A percentile compares a stretch with the other conserved stretches of the same genome.
Evolutionary conservation across 148 eudicot genomes (phyloP).

Genomic region (Fagopyrum homotropicum): DNA sequence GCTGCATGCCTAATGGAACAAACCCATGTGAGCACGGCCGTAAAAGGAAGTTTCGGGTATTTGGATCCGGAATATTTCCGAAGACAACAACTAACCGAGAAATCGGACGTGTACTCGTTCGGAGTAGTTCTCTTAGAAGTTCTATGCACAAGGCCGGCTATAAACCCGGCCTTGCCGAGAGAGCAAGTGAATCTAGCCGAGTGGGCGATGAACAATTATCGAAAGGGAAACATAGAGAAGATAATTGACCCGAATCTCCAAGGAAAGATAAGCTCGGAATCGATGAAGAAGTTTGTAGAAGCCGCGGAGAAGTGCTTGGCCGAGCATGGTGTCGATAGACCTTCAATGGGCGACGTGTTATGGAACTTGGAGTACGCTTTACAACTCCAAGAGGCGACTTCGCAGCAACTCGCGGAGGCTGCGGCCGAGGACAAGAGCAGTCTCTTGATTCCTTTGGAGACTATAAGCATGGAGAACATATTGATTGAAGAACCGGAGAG

Average conservation of each 20-base stretch:
- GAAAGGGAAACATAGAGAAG: conserved; percentile 39
- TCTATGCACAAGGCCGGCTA: conserved; percentile 48
- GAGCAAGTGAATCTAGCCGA: conserved; percentile 63
- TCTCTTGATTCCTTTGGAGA: conserved; percentile 32
- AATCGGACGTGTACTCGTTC: conserved; percentile 62
- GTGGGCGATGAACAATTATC: conserved; percentile 49
- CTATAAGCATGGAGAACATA: neutral
- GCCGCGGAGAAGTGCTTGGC: conserved; percentile 68
- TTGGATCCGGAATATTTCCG: conserved; percentile 61
- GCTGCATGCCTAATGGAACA: conserved; percentile 47
- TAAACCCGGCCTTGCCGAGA: conserved; percentile 51
- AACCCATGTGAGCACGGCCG: conserved; percentile 61
- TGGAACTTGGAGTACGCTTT: conserved; percentile 66
- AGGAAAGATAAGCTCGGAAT: conserved; percentile 32
- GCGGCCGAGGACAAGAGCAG: conserved; percentile 32
- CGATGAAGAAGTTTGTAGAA: conserved; percentile 45
- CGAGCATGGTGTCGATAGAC: conserved; percentile 57
- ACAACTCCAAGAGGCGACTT: conserved; percentile 50
- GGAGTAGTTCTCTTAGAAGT: conserved; percentile 61
- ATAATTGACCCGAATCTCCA: conserved; percentile 43
- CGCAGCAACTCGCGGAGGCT: conserved; percentile 19
- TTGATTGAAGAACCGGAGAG: conserved; percentile 1
- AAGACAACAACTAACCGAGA: conserved; percentile 57
- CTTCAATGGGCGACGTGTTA: conserved; percentile 63
- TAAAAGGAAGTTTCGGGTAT: conserved; percentile 64